Base-by-base conservation (phyloP, 495 filamentous ascomycete genomes). In the Articulospora tetracladia region DNA sequence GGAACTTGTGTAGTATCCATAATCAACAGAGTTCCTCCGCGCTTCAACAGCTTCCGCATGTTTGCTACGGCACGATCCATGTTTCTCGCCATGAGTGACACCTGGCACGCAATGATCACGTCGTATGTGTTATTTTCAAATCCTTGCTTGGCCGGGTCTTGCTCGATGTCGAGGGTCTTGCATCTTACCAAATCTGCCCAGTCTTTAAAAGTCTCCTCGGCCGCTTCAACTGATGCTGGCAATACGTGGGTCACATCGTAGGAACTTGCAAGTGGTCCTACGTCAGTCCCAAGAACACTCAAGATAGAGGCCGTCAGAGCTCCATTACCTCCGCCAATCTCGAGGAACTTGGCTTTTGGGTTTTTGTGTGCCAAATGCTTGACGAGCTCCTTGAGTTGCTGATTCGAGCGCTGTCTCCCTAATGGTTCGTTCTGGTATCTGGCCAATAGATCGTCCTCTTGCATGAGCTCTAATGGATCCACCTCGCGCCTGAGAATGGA, bases 161-260 rank as follows among this genome's bases (percentile, higher is more conserved):
- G 48, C n/a, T 80, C 78, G 25, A 83, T 72, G 64, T 84, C 74
- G 0, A 86, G 66, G 24, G 66, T 71, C 59, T 68, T 70, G 53
- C 32, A 66, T 1, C 19, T 48, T 3, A 66, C 75, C 10, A 41
- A 10, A 53, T 30, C n/a, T 19, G 32, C 39, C 15, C 64, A 70
- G 0, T 66, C 53, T 30, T 61, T 66, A 47, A 84, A 77, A 11
- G 72, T 70, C 41, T 82, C 73, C 47, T 71, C 63, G 0, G 80
- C 82, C 23, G 68, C 63, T 4, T 68, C 69, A 62, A 86, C 78
- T 68, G 83, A 86, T 56, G 27, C 47, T 15, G 73, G 56, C 0
- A 76, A 80, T 34, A 84, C 74, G 58, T 86, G 77, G 2, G 83
- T 83, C 64, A 73, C 84, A 1, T 65, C 68, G 57, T 78, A 80